A percentile compares a stretch with the other conserved stretches of the same genome.
phyloP scores from a whole-genome alignment of 805 yeast species.

The Monosporozyma siamensis region DNA sequence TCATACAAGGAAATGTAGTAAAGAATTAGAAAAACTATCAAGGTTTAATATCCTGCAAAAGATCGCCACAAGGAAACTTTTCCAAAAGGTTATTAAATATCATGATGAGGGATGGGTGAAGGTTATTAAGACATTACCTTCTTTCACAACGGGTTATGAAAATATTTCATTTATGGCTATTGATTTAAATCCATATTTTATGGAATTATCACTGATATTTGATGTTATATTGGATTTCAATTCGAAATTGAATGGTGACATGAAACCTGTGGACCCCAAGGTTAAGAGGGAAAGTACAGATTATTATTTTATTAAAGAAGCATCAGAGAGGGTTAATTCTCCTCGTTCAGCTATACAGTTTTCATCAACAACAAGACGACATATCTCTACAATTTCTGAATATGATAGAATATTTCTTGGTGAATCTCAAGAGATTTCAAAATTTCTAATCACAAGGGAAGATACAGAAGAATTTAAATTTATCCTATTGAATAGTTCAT shows the following conservation, averaged over 20 bases:
- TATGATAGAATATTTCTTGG: constrained; percentile 34
- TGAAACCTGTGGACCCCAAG: too few species aligned
- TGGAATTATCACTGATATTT: constrained; percentile 37
- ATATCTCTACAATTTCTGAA: constrained; percentile 12
- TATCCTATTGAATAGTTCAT: constrained; percentile 28
- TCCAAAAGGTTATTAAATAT: constrained; percentile 39
- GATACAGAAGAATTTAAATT: constrained; percentile 37
- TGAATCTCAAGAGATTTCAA: constrained; percentile 29
- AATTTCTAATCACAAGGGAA: constrained; percentile 36
- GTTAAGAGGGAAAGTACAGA: neutral
- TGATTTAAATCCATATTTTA: constrained; percentile 41
- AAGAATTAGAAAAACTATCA: constrained; percentile 42
- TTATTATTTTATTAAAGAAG: constrained; percentile 1
- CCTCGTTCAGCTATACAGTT: neutral
- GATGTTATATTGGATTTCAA: constrained; percentile 30
- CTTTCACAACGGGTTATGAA: constrained; percentile 28
- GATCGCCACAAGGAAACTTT: constrained; percentile 50
- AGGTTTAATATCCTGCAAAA: constrained; percentile 52
- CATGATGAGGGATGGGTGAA: constrained; percentile 14
- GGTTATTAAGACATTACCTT: constrained; percentile 10
- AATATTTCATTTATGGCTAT: constrained; percentile 40
- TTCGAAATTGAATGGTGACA: constrained; percentile 1
- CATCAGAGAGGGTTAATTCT: neutral
- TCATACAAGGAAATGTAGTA: constrained; percentile 20
- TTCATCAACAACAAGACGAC: too few species aligned